Evolutionary conservation across 345 rosid species (phyloP), one percentile per base, ranked within the genome.

Genomic region (Erodium maritimum): DNA sequence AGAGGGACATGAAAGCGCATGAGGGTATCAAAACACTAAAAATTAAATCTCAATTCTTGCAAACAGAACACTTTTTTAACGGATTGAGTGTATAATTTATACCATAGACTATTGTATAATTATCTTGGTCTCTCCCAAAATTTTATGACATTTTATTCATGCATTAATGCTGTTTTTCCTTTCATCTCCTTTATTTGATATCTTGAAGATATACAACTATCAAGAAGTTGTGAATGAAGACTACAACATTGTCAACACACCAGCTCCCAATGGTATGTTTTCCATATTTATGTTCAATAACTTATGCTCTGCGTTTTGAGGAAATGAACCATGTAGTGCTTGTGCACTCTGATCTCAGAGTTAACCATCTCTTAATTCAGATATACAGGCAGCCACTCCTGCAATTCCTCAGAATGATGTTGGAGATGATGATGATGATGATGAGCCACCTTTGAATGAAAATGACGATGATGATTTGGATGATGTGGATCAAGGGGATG

Each of bases 391-490:
- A 42, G 77, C 75, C 65, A 94, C 91, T 57, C 96, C 95, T 71
- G 89, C 87, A 18, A 54, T 13, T 57, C 61, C 52, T 60, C 74
- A 63, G 72, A 77, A 77, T 61, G 89, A 85, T 71, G 70, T 62
- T 54, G 69, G 48, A 23, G 90, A 67, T 14, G 66, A 87, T 25
- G 96, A 94, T 1, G 91, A 84, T 13, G 91, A 84, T 10, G 98
- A 93, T 8, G 98, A 91, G n/a, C n/a, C n/a, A 57, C 78, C 89
- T 29, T 66, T 94, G 72, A 89, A 89, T 57, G 97, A 94, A 77
- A 87, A 90, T 60, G 99, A 94, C 51, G 99, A 94, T 1, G 95
- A 90, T 16, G 99, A 93, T 20, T 68, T 89, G 69, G 99, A 93
- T 71, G 99, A 83, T 65, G 79, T 82, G 69, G 97, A 87, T 56